phyloP scores from a whole-genome alignment of 2,329 filamentous ascomycete species.

The Trichophyton equinum region DNA sequence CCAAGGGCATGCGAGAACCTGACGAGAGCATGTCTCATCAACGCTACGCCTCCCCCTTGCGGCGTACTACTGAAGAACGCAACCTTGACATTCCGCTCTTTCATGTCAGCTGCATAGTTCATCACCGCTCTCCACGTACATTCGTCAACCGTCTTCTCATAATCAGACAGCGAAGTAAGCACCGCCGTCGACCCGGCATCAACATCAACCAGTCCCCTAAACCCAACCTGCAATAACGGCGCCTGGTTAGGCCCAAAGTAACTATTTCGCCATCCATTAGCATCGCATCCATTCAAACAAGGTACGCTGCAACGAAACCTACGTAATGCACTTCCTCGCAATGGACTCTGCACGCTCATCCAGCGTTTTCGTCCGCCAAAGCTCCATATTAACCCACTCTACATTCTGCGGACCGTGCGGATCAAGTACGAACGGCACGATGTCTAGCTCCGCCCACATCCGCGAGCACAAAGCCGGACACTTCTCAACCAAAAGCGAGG shows the following conservation, averaged over 20 bases:
- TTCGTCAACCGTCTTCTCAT: slow-evolving; percentile 47
- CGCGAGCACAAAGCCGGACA: slow-evolving; percentile 56
- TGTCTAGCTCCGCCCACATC: slow-evolving; percentile 64
- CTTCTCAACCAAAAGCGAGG: slow-evolving; percentile 44
- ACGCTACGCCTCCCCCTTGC: slow-evolving; percentile 68
- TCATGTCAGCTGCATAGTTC: slow-evolving; percentile 51
- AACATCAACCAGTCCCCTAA: slow-evolving; percentile 56
- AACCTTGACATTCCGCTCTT: slow-evolving; percentile 51
- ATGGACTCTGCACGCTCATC: slow-evolving; percentile 75
- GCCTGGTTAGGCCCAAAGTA: slow-evolving; percentile 60
- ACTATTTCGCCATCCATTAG: slow-evolving; percentile 27
- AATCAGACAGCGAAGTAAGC: slow-evolving; percentile 46
- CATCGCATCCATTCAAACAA: not conserved
- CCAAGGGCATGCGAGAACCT: slow-evolving; percentile 55
- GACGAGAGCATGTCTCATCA: slow-evolving; percentile 70
- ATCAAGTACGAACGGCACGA: slow-evolving; percentile 56
- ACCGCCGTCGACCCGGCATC: slow-evolving; percentile 54
- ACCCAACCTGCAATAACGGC: slow-evolving; percentile 54
- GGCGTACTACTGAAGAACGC: slow-evolving; percentile 72
- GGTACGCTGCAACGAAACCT: slow-evolving; percentile 20
- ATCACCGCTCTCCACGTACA: slow-evolving; percentile 55
- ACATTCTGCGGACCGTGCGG: slow-evolving; percentile 19
- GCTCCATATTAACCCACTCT: slow-evolving; percentile 19
- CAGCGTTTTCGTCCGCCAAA: slow-evolving; percentile 47
- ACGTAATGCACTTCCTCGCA: slow-evolving; percentile 66